Base-by-base conservation (phyloP, 176 grass and related monocot species). In the Cenchrus fungigraminus region DNA sequence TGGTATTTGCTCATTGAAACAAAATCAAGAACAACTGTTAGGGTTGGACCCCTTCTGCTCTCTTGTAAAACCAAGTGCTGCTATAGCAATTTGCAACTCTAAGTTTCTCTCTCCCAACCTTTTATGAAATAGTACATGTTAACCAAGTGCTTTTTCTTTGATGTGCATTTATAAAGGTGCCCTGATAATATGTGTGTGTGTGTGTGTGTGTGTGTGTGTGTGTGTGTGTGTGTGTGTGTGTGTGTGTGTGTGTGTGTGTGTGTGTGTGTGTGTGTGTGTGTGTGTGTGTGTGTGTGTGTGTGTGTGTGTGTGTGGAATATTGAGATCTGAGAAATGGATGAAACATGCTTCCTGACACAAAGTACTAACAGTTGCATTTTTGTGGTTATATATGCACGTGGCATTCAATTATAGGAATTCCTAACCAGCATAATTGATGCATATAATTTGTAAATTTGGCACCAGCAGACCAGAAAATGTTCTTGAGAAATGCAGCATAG, bases 401-500 rank as follows among this genome's bases (percentile, higher is more conserved):
- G 11, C 44, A 8, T 72, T 37, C 16, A 4, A 37, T n/a, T 40
- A 12, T 79, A 20, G 31, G 14, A 50, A 78, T 59, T 64, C 25
- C 45, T 53, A 80, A 22, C 4, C 25, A 64, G 7, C 7, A 49
- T 25, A 4, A 7, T 49, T 47, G 37, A 46, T 47, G 9, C 40
- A n/a, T 70, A 16, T 52, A 14, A 12, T 15, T 25, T 25, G 25
- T 25, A 25, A 25, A 25, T 25, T 55, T 9, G 16, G 58, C 22
- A 47, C 34, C 9, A 60, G 9, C 8, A 79, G 42, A 19, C 14
- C 10, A 80, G 22, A 54, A 37, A 20, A 37, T 79, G 62, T 53
- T 68, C 2, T 40, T 81, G 15, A 69, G 29, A 69, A 56, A 81
- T 56, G 11, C 49, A 80, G 29, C 25, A 69, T 64, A 50, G 73